Evolutionary conservation across 2,329 filamentous ascomycete genomes (phyloP).

Genomic region (Corynespora cassiicola): DNA sequence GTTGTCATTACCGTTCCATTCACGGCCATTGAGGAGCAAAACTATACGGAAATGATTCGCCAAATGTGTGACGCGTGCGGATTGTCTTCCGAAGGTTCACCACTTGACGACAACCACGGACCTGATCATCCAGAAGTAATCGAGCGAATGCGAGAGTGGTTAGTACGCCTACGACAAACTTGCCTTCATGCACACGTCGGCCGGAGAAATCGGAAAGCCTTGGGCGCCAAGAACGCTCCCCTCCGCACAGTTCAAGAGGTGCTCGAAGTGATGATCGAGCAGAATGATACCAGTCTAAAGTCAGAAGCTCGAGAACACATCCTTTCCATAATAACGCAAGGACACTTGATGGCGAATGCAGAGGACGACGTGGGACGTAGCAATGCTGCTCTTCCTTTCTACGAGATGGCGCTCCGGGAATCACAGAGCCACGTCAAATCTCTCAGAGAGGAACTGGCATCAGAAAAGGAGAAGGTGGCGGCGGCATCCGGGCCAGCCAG

Average conservation of each 20-base stretch:
- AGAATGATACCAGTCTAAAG: slow-evolving; percentile 72
- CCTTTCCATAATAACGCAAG: slow-evolving; percentile 68
- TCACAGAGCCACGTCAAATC: slow-evolving; percentile 63
- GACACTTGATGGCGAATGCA: slow-evolving; percentile 81
- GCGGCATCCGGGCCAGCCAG: slow-evolving; percentile 15
- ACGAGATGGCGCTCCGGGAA: slow-evolving; percentile 59
- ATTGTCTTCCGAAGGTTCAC: slow-evolving; percentile 69
- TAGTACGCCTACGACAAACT: slow-evolving; percentile 79
- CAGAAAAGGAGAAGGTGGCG: slow-evolving; percentile 53
- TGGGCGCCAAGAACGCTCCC: slow-evolving; percentile 68
- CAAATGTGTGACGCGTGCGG: slow-evolving; percentile 76
- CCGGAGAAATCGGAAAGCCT: slow-evolving; percentile 66
- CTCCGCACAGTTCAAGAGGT: slow-evolving; percentile 86
- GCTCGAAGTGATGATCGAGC: slow-evolving; percentile 88
- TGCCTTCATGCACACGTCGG: slow-evolving; percentile 87
- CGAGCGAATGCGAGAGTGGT: slow-evolving; percentile 79
- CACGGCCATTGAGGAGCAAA: slow-evolving; percentile 86
- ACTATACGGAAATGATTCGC: slow-evolving; percentile 79
- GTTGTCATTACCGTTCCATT: slow-evolving; percentile 90
- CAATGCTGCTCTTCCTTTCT: slow-evolving; percentile 72
- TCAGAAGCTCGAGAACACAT: slow-evolving; percentile 73
- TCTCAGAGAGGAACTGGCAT: slow-evolving; percentile 66
- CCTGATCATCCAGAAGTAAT: slow-evolving; percentile 63
- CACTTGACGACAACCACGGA: slow-evolving; percentile 68
- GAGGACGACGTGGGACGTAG: slow-evolving; percentile 60